Evolutionary conservation across 768 basidiomycete species (phyloP), one percentile per base, ranked within the genome.

Genomic region (Dendrothele bispora): DNA sequence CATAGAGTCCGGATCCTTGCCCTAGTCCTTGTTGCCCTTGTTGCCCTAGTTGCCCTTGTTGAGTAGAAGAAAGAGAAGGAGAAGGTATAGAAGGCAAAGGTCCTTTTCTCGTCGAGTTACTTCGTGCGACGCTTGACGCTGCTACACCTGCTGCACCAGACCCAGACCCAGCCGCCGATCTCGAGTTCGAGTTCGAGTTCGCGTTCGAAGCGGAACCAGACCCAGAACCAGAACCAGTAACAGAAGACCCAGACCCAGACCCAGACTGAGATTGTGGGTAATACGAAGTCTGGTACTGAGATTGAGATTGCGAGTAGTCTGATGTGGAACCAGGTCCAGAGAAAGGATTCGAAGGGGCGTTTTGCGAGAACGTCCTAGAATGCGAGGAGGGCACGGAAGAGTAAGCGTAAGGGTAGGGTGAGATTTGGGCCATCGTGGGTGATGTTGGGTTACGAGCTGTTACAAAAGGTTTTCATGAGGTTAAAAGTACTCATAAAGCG

Each of bases 1-100:
- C 25, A 46, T 15, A 27, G 7, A 7, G 20, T 44, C 52, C 38
- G 39, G 28, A 32, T 18, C 27, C 41, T 18, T 26, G 32, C 41
- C 10, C 17, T 37, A 25, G 21, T 27, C 12, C 22, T 44, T 41
- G 51, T 48, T 18, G 44, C 45, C 36, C 37, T 44, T 40, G 47
- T 52, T 3, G 53, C 34, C 46, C n/a, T n/a, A 54, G 50, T 41
- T 55, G 49, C 50, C 54, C 57, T 42, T 40, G 46, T 34, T 55
- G 53, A 5, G 21, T 18, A 21, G 26, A 6, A 22, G 5, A 7
- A 18, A n/a, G 10, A 32, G 30, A 32, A 32, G 42, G 25, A 14
- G 27, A 25, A 32, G 18, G 42, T 39, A 8, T 8, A 11, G 10
- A 10, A n/a, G 38, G 21, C 12, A 22, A n/a, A 43, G 42, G 30